Conservation (phyloP, 495 filamentous ascomycete species). For the Penicillium turbatum region DNA sequence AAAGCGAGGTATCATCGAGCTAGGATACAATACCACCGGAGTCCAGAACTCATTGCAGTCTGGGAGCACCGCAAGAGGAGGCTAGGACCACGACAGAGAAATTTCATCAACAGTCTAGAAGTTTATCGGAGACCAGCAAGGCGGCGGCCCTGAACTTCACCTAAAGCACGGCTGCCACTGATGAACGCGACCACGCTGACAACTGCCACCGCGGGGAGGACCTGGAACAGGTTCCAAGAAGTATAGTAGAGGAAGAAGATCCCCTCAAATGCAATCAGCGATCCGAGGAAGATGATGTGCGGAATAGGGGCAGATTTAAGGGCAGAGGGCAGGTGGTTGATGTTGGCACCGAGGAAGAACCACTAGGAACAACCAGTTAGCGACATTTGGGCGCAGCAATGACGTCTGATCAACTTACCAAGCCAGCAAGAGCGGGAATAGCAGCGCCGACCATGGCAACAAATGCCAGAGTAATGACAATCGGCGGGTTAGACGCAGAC, state of each 20-base stretch:
- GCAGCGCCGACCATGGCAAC: constrained; percentile 63
- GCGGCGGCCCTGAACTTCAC: constrained; percentile 85
- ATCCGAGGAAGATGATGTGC: constrained; percentile 77
- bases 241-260: constrained; percentile 95
- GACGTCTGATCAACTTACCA: constrained; percentile 49
- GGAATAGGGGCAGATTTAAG: constrained; percentile 68
- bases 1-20: constrained; percentile 17
- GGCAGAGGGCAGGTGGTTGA: constrained; percentile 72
- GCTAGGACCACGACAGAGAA: neutral
- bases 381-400: neutral
- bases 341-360: constrained; percentile 77
- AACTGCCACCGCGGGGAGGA: constrained; percentile 65
- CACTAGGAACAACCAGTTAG: constrained; percentile 49
- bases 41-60: neutral
- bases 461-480: constrained; percentile 77
- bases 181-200: constrained; percentile 71
- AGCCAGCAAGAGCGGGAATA: constrained; percentile 64
- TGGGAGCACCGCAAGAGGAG: neutral
- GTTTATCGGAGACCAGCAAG: constrained; percentile 71
- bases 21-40: constrained; percentile 20
- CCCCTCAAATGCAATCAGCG: constrained; percentile 78
- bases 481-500: constrained; percentile 76
- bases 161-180: constrained; percentile 85
- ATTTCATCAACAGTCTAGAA: neutral
- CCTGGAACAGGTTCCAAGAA: constrained; percentile 89